Evolutionary conservation across 163 green algal genomes (phyloP).

Genomic region (Chlorella variabilis): DNA sequence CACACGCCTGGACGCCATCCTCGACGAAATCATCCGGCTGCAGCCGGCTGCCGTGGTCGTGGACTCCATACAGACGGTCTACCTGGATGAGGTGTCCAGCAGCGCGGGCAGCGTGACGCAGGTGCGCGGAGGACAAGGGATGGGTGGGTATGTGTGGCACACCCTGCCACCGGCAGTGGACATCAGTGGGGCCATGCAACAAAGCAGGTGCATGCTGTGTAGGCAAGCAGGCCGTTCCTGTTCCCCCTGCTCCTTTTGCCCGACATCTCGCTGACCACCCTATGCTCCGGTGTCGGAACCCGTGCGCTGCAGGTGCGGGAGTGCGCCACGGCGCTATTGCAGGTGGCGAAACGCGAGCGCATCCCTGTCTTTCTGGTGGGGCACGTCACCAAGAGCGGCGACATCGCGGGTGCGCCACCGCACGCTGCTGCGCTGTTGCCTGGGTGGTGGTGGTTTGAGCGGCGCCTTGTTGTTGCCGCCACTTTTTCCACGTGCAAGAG

Average conservation of each 20-base stretch:
- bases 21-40: constrained; percentile 52
- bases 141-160: no score
- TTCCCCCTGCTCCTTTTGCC: no score
- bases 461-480: background rate
- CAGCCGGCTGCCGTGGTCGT: constrained; percentile 77
- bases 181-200: no score
- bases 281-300: no score
- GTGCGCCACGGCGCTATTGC: constrained; percentile 82
- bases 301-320: constrained; percentile 76
- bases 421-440: background rate
- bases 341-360: constrained; percentile 76
- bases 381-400: constrained; percentile 69
- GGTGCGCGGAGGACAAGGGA: constrained; percentile 27
- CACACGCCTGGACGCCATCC: constrained; percentile 53
- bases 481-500: no score
- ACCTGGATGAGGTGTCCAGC: constrained; percentile 77
- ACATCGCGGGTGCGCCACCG: constrained; percentile 28
- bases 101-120: constrained; percentile 76
- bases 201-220: no score
- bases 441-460: background rate
- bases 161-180: background rate
- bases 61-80: constrained; percentile 97
- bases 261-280: no score
- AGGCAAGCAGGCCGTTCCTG: no score
- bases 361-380: constrained; percentile 86